These are phyloP conservation scores for Roridomyces roridus DNA, from an alignment of 768 basidiomycete species.

Conservation along the genomic window DNA sequence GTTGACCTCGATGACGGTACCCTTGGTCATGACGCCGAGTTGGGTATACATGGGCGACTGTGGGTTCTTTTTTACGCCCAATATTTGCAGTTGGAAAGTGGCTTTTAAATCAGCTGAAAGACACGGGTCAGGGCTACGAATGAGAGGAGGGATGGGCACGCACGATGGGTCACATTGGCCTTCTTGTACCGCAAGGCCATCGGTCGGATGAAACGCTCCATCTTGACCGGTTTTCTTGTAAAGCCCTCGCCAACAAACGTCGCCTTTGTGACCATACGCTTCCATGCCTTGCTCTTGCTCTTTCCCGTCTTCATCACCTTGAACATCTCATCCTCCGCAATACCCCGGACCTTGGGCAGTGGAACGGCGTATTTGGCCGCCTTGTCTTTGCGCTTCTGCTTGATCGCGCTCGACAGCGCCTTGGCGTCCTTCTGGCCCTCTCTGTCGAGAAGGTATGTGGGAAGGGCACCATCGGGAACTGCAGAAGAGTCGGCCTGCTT, in stretches of 20 bases:
- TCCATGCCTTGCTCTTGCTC: constrained; percentile 96
- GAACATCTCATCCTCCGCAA: constrained; percentile 99
- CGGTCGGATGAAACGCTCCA: constrained; percentile 97
- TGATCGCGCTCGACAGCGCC: constrained; percentile 93
- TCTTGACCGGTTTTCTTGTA: constrained; percentile 97
- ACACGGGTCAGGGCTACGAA: constrained; percentile 1
- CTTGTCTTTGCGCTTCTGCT: constrained; percentile 98
- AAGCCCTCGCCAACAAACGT: constrained; percentile 99
- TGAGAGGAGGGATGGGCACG: constrained; percentile 28
- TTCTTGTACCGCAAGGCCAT: constrained; percentile 98
- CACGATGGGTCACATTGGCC: constrained; percentile 99
- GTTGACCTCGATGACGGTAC: constrained; percentile 98
- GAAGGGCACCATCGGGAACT: constrained; percentile 89
- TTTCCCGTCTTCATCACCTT: constrained; percentile 99
- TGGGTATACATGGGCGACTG: constrained; percentile 98
- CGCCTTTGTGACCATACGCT: constrained; percentile 99
- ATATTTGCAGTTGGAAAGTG: constrained; percentile 97
- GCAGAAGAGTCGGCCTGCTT: constrained; percentile 89
- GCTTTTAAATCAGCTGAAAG: constrained; percentile 90
- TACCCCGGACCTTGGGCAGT: constrained; percentile 94
- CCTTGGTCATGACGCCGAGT: constrained; percentile 96
- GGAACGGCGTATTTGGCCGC: constrained; percentile 98
- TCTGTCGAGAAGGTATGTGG: constrained; percentile 94
- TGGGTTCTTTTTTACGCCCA: constrained; percentile 99
- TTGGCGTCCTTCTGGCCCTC: constrained; percentile 99